These are phyloP conservation scores for Rhododendron ferrugineum DNA, from an alignment of 148 eudicot species.

Conservation along the genomic window DNA sequence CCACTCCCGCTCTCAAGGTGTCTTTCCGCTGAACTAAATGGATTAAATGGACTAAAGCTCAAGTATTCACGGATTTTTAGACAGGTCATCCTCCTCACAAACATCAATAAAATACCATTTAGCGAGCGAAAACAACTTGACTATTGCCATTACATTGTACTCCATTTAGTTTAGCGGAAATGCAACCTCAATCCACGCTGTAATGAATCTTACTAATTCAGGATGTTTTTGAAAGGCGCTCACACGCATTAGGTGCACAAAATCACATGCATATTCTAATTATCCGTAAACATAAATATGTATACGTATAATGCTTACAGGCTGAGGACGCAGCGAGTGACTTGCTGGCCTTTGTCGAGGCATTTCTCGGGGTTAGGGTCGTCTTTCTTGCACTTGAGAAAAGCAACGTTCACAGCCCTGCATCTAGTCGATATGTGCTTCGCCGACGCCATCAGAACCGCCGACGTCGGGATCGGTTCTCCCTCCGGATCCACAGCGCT, in stretches of 20 bases:
- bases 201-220: neutral
- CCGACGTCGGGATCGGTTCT: conserved; percentile 76
- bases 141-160: too few relatives aligned
- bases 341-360: conserved; percentile 75
- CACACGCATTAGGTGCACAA: neutral
- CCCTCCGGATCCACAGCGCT: conserved; percentile 39
- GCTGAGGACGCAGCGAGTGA: conserved; percentile 77
- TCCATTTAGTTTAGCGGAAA: too few relatives aligned
- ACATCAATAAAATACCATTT: too few relatives aligned
- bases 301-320: conserved; percentile 36
- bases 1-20: too few relatives aligned
- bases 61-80: too few relatives aligned
- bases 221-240: neutral
- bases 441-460: conserved; percentile 69
- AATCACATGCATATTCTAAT: neutral
- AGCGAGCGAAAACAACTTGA: too few relatives aligned
- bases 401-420: conserved; percentile 58
- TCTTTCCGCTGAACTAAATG: too few relatives aligned
- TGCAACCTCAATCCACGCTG: neutral
- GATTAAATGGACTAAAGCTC: too few relatives aligned
- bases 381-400: conserved; percentile 75
- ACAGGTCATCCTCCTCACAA: too few relatives aligned
- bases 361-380: conserved; percentile 91
- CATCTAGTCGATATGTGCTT: conserved; percentile 64
- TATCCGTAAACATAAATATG: neutral